phyloP scores from a whole-genome alignment of 2,329 filamentous ascomycete species.

The Cadophora sp. region DNA sequence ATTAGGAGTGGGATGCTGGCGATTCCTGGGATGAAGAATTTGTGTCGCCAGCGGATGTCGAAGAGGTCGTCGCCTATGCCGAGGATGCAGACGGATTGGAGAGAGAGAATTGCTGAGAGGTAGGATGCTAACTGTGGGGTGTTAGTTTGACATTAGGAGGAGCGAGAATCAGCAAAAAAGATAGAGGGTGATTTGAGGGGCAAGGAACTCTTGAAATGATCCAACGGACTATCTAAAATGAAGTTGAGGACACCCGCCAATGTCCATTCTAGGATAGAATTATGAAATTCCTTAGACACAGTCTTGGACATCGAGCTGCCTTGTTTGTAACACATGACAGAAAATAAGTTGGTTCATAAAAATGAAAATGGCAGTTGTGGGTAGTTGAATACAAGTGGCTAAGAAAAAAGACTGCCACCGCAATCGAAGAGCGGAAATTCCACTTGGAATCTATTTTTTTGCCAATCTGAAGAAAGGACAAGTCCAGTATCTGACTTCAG shows the following conservation, averaged over 20 bases:
- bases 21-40: conserved; percentile 96
- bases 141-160: conserved; percentile 14
- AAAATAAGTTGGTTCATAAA: too few species aligned
- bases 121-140: conserved; percentile 82
- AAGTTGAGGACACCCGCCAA: too few species aligned
- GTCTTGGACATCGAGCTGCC: too few species aligned
- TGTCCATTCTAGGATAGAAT: too few species aligned
- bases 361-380: too few species aligned
- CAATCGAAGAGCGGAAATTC: neutral
- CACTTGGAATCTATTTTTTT: too few species aligned
- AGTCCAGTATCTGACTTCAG: neutral
- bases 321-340: too few species aligned
- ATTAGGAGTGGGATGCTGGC: conserved; percentile 92
- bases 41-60: conserved; percentile 98
- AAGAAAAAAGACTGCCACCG: neutral
- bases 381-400: neutral
- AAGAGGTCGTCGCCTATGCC: conserved; percentile 96
- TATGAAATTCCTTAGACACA: too few species aligned
- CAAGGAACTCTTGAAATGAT: neutral
- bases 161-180: neutral
- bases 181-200: too few species aligned
- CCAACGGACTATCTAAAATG: too few species aligned
- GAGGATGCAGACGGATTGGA: conserved; percentile 89
- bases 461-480: neutral
- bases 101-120: conserved; percentile 89